Base-by-base conservation (phyloP, 805 yeast species). In the Cyberlindnera samutprakarnensis region DNA sequence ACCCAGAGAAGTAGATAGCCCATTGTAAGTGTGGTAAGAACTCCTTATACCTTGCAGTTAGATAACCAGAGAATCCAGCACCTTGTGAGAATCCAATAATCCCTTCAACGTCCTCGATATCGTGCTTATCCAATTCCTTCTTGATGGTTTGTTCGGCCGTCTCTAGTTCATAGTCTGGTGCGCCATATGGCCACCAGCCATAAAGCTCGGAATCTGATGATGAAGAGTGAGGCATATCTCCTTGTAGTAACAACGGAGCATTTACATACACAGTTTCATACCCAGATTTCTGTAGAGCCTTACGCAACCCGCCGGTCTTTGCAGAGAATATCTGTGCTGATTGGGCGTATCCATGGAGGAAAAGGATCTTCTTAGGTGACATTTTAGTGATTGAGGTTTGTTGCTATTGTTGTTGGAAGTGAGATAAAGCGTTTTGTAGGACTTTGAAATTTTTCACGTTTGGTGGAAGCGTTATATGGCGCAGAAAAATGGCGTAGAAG, bases 41-140 rank as follows among this genome's bases (percentile, higher is more conserved):
- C 17, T 38, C 21, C 17, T 35, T 28, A 17, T 42, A 41, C 16
- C 37, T 36, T 11, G 75, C 78, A 16, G 80, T 52, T 11, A 83
- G 54, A 5, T 83, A 49, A 2, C 66, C 94, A 1, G 79, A 76
- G 16, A 88, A 56, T 0, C 88, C 94, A 4, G 95, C 94, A 31
- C 98, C 98, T 57, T 92, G 97, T 17, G 94, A 79, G 49, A 90
- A 90, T 1, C 96, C 96, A 26, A 90, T 54, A 7, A 90, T 53
- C 2, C 96, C 98, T 7, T 76, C 81, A 41, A 85, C 76, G 0
- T 95, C 94, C 1, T 79, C 81, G 26, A 78, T 71, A 8, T 66
- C 53, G 11, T 66, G 52, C 7, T 34, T 29, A 5, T 25, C 28
- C 14, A 80, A 53, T 35, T 70, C 74, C 16, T 66, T 52, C 14